These are phyloP conservation scores for Waltergamsia citrina DNA, from an alignment of 2,329 filamentous ascomycete genomes.

Conservation along the genomic window DNA sequence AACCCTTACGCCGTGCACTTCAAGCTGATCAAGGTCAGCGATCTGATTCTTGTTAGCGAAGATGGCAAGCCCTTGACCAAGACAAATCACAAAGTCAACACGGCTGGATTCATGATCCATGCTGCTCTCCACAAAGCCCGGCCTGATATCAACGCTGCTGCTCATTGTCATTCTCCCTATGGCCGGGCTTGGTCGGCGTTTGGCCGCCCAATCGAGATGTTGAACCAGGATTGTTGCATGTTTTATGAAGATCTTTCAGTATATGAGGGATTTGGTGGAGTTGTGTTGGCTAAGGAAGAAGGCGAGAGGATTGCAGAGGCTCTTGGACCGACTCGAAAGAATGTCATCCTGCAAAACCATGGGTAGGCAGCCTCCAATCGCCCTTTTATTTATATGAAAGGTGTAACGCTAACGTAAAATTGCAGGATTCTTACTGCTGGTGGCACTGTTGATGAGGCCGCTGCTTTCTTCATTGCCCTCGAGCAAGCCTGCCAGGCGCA, in stretches of 20 bases:
- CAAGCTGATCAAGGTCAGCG: slow-evolving; percentile 51
- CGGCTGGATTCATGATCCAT: slow-evolving; percentile 59
- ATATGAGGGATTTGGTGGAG: slow-evolving; percentile 44
- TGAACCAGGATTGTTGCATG: slow-evolving; percentile 56
- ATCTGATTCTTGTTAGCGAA: slow-evolving; percentile 57
- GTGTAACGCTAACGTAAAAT: no score
- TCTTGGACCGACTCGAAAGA: slow-evolving; percentile 47
- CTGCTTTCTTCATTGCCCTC: slow-evolving; percentile 57
- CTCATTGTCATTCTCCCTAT: slow-evolving; percentile 54
- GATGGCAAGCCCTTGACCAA: slow-evolving; percentile 52
- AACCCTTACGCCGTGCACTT: slow-evolving; percentile 59
- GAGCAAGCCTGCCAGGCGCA: slow-evolving; percentile 50
- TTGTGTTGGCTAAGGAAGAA: slow-evolving; percentile 50
- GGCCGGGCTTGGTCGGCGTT: slow-evolving; percentile 62
- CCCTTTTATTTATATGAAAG: no score
- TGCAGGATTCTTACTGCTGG: slow-evolving; percentile 60
- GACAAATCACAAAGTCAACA: slow-evolving; percentile 51
- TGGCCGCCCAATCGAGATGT: slow-evolving; percentile 54
- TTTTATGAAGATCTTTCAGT: slow-evolving; percentile 59
- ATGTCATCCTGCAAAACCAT: slow-evolving; percentile 59
- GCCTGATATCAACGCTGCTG: slow-evolving; percentile 55
- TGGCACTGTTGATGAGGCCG: slow-evolving; percentile 62
- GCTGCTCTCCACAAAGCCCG: slow-evolving; percentile 58
- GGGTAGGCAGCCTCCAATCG: no score
- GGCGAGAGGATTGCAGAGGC: slow-evolving; percentile 53